These are phyloP conservation scores for Cruciata laevipes DNA, from an alignment of 257 asterid genomes.

Conservation along the genomic window DNA sequence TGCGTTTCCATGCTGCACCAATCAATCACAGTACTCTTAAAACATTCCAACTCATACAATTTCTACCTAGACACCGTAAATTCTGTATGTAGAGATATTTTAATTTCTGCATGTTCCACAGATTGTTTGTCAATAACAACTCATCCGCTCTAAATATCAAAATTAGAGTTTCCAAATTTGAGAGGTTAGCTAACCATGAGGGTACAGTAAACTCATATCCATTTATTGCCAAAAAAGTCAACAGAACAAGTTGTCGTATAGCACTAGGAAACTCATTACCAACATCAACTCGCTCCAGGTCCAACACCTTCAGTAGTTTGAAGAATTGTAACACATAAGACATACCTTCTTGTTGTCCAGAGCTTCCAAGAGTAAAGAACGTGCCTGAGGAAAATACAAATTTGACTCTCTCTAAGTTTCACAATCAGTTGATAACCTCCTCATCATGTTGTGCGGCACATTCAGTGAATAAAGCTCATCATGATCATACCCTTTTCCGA, in stretches of 20 bases:
- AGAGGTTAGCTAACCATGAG: slow-evolving; percentile 2
- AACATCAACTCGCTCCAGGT: background rate
- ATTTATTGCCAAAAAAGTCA: background rate
- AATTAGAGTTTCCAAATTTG: background rate
- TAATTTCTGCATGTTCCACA: background rate
- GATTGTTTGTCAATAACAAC: background rate
- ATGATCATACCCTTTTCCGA: background rate
- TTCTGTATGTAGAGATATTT: background rate
- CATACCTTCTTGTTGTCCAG: background rate
- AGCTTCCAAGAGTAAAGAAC: background rate
- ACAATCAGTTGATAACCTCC: background rate
- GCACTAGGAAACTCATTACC: background rate
- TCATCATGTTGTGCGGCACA: background rate
- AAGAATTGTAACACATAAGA: background rate
- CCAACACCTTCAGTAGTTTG: background rate
- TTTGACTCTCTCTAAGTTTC: too few relatives aligned
- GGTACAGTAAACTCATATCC: background rate
- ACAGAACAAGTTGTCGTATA: slow-evolving; percentile 2
- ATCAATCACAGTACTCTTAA: background rate
- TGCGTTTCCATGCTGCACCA: background rate
- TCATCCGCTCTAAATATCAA: too few relatives aligned
- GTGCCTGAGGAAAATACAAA: background rate
- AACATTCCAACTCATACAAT: slow-evolving; percentile 5
- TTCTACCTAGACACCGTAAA: accelerated
- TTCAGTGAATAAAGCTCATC: background rate